Conservation (phyloP, 2,329 filamentous ascomycete genomes). For the Dichotomopilus funicola region DNA sequence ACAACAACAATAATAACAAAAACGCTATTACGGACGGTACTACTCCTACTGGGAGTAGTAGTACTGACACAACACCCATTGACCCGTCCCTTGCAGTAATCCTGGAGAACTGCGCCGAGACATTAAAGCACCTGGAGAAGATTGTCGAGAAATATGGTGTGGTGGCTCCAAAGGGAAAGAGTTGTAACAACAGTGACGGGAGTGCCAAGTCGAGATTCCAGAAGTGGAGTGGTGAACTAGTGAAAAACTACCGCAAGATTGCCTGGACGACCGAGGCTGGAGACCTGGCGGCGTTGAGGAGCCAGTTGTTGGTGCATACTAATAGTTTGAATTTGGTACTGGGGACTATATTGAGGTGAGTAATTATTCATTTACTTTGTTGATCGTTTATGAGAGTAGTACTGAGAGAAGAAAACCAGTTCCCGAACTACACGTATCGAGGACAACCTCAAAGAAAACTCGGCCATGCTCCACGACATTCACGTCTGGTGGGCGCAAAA, state of each 20-base stretch:
- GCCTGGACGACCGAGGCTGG: constrained; percentile 28
- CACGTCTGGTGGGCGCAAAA: constrained; percentile 15
- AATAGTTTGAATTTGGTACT: constrained; percentile 25
- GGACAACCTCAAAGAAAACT: constrained; percentile 5
- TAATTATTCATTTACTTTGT: not conserved
- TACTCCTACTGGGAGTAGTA: not conserved
- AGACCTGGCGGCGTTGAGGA: constrained; percentile 21
- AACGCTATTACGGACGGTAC: not conserved
- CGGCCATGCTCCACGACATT: constrained; percentile 10
- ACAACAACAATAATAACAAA: not conserved
- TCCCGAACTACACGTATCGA: constrained; percentile 14
- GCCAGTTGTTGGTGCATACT: constrained; percentile 22
- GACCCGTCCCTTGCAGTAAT: not conserved
- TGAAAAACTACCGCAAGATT: constrained; percentile 27
- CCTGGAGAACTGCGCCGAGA: constrained; percentile 11
- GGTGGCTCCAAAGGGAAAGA: not conserved
- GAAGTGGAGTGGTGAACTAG: constrained; percentile 21
- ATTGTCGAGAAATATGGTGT: constrained; percentile 11
- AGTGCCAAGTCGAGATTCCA: constrained; percentile 2
- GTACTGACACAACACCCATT: not conserved
- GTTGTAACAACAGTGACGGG: not conserved
- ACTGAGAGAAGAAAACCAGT: constrained; percentile 2
- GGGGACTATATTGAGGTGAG: constrained; percentile 17
- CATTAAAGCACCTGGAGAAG: constrained; percentile 12
- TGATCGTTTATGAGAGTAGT: no score